A percentile compares a stretch with the other conserved stretches of the same genome.
Conservation (phyloP, 257 asterid genomes). For the Solanum commersonii region DNA sequence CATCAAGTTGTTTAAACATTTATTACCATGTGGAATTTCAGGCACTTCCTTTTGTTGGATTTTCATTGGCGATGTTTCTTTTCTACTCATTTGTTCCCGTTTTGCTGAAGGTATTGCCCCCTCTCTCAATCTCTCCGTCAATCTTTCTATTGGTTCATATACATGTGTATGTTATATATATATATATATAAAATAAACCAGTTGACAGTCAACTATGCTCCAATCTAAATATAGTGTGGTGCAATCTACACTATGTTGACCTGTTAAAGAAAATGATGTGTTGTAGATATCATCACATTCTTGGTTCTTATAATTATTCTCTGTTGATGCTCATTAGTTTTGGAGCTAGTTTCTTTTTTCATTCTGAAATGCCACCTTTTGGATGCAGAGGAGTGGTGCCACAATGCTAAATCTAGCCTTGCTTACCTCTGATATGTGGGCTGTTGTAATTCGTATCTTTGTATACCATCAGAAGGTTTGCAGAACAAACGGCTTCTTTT, state of each 20-base stretch:
- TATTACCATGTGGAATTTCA: constrained; percentile 13
- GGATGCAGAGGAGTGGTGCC: constrained; percentile 73
- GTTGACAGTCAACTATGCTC: too few species aligned
- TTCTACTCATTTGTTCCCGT: constrained; percentile 81
- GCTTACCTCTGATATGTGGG: constrained; percentile 98
- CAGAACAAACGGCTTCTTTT: neutral
- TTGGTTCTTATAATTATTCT: neutral
- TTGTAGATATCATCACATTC: neutral
- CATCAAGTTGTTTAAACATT: neutral
- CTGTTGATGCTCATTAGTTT: neutral
- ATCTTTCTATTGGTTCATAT: neutral
- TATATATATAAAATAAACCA: neutral
- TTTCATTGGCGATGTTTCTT: constrained; percentile 76
- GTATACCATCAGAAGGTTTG: constrained; percentile 87
- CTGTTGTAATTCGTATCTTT: constrained; percentile 78
- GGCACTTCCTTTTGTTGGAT: constrained; percentile 80
- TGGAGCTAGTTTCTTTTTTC: neutral
- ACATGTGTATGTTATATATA: neutral
- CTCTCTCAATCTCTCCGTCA: neutral
- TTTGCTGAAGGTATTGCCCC: constrained; percentile 53
- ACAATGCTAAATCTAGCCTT: constrained; percentile 82
- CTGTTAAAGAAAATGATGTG: neutral
- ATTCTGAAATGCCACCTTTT: neutral
- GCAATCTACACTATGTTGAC: neutral
- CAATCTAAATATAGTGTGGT: neutral